Evolutionary conservation across 257 asterid genomes (phyloP).

Genomic region (Forsythia viridissima): DNA sequence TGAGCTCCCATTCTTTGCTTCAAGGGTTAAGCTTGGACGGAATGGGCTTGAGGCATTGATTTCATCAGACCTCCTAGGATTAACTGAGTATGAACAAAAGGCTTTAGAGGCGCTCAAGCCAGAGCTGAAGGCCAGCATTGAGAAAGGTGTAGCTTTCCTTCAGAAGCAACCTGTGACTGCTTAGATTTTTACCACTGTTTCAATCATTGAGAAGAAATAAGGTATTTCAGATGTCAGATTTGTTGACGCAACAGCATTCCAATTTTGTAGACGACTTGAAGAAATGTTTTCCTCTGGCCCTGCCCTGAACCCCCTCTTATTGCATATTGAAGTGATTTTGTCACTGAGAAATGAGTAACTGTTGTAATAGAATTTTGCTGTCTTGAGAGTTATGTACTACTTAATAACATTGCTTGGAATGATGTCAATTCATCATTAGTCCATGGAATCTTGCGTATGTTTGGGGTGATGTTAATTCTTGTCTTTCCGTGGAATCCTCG

Average conservation of each 20-base stretch:
- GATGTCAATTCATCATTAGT: background rate
- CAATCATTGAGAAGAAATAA: background rate
- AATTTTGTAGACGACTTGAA: background rate
- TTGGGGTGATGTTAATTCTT: background rate
- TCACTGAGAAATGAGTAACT: background rate
- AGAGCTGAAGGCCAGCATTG: slow-evolving; percentile 17
- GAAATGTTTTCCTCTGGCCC: background rate
- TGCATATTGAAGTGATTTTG: background rate
- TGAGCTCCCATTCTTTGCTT: slow-evolving; percentile 20
- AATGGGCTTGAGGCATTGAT: slow-evolving; percentile 15
- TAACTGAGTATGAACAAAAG: slow-evolving; percentile 11
- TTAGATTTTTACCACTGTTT: background rate
- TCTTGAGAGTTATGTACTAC: background rate
- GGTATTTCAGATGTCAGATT: background rate
- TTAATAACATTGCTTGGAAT: background rate
- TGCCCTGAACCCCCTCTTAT: background rate
- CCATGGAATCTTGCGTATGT: background rate
- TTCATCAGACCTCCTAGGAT: slow-evolving; percentile 9
- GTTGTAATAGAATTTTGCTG: background rate
- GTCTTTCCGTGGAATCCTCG: background rate
- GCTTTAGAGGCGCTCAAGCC: slow-evolving; percentile 16
- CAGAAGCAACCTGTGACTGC: slow-evolving; percentile 19
- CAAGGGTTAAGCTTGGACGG: slow-evolving; percentile 17
- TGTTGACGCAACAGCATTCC: background rate
- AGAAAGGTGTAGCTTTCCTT: slow-evolving; percentile 10